Evolutionary conservation across 257 asterid species (phyloP).

Genomic region (Solanum sparsipilum): DNA sequence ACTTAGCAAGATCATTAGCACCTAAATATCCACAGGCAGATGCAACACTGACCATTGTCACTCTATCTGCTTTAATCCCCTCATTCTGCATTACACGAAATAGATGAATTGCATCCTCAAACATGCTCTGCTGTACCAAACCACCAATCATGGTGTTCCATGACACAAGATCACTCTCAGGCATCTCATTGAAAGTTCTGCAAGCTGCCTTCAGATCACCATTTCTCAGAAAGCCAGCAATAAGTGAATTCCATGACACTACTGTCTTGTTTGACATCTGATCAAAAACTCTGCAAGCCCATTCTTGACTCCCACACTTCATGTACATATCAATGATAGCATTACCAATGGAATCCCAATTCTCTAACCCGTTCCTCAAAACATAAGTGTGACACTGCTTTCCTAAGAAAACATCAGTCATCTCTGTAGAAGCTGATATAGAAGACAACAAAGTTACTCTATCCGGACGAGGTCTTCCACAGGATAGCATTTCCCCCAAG

Average conservation of each 20-base stretch:
- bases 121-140: slow-evolving; percentile 31
- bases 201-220: slow-evolving; percentile 29
- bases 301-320: slow-evolving; percentile 30
- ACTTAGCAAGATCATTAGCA: slow-evolving; percentile 39
- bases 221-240: slow-evolving; percentile 40
- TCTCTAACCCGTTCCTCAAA: slow-evolving; percentile 29
- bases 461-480: slow-evolving; percentile 32
- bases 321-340: slow-evolving; percentile 51
- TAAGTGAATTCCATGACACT: slow-evolving; percentile 47
- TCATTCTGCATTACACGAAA: slow-evolving; percentile 38
- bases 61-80: slow-evolving; percentile 27
- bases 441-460: slow-evolving; percentile 39
- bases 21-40: slow-evolving; percentile 56
- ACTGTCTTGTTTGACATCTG: slow-evolving; percentile 33
- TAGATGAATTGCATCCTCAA: slow-evolving; percentile 30
- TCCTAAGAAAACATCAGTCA: slow-evolving; percentile 23
- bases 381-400: slow-evolving; percentile 43
- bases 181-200: slow-evolving; percentile 29
- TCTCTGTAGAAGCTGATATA: slow-evolving; percentile 36
- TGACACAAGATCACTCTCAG: slow-evolving; percentile 35
- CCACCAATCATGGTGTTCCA: slow-evolving; percentile 51
- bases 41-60: slow-evolving; percentile 48
- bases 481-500: slow-evolving; percentile 23
- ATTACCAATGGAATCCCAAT: slow-evolving; percentile 32
- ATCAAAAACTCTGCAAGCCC: slow-evolving; percentile 31